Percentiles rank a stretch among this genome's conserved stretches.
Evolutionary conservation across 306 rosid species (phyloP).

Genomic region (Styphnolobium japonicum): DNA sequence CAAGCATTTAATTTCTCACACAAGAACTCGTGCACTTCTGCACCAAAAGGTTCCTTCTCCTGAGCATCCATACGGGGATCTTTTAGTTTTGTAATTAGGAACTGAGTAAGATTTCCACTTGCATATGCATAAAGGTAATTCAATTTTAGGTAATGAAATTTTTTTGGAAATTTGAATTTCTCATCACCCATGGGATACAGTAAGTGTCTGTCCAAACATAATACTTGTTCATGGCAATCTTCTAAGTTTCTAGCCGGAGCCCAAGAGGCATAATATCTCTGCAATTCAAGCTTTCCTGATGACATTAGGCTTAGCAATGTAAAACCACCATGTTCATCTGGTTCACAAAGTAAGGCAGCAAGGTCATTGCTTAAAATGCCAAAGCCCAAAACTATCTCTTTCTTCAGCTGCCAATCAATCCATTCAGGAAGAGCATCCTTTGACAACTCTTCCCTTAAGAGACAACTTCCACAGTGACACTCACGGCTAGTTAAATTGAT

Average conservation of each 20-base stretch:
- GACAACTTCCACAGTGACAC: slow-evolving; percentile 60
- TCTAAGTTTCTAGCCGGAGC: slow-evolving; percentile 21
- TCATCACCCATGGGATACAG: slow-evolving; percentile 36
- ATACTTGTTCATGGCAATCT: slow-evolving; percentile 28
- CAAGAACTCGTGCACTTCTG: slow-evolving; percentile 50
- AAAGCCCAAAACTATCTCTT: slow-evolving; percentile 66
- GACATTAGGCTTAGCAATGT: slow-evolving; percentile 60
- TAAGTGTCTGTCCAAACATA: slow-evolving; percentile 37
- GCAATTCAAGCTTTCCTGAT: slow-evolving; percentile 68
- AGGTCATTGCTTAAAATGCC: slow-evolving; percentile 47
- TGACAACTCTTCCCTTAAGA: slow-evolving; percentile 51
- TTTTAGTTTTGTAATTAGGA: slow-evolving; percentile 30
- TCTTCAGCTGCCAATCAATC: slow-evolving; percentile 74
- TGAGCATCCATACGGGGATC: neutral
- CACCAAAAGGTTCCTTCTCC: slow-evolving; percentile 21
- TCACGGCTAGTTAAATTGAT: slow-evolving; percentile 43
- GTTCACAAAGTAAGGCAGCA: slow-evolving; percentile 44
- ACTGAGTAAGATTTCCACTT: slow-evolving; percentile 42
- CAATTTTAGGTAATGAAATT: slow-evolving; percentile 43
- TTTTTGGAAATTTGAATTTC: slow-evolving; percentile 42
- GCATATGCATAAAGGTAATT: slow-evolving; percentile 49
- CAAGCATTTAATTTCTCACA: slow-evolving; percentile 60
- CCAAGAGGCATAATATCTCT: slow-evolving; percentile 60
- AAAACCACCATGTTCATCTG: slow-evolving; percentile 63
- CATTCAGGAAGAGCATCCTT: slow-evolving; percentile 69